Evolutionary conservation across 108 stramenopile species (phyloP).

Genomic region (Skeletonema menzelii): DNA sequence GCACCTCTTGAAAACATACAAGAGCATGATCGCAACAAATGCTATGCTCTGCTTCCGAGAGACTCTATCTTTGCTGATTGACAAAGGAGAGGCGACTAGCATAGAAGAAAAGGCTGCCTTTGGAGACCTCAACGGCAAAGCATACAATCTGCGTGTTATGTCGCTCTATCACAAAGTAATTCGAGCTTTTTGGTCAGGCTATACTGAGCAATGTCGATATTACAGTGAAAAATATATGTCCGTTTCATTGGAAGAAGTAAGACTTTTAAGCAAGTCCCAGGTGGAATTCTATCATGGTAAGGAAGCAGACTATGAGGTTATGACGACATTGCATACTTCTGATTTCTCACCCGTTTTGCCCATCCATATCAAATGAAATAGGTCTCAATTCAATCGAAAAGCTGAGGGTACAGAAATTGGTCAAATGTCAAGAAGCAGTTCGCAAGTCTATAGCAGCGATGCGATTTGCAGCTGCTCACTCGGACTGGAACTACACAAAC

Average conservation of each 20-base stretch:
- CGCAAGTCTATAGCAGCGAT: constrained; percentile 1
- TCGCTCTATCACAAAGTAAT: background rate
- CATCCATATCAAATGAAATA: background rate
- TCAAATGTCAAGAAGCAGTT: background rate
- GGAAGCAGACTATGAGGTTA: background rate
- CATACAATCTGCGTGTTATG: background rate
- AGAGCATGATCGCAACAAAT: background rate
- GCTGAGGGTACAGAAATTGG: background rate
- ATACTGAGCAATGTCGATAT: constrained; percentile 2
- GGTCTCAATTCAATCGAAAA: background rate
- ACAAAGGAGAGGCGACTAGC: background rate
- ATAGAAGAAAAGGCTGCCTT: background rate
- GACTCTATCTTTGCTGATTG: constrained; percentile 22
- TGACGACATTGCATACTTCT: background rate
- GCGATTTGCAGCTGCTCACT: background rate
- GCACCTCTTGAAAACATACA: constrained; percentile 5
- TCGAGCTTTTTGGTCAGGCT: constrained; percentile 17
- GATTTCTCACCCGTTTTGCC: background rate
- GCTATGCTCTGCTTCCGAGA: constrained; percentile 7
- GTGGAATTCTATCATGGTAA: background rate
- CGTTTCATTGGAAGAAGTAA: background rate
- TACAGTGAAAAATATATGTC: constrained; percentile 1
- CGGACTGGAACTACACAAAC: constrained; percentile 21
- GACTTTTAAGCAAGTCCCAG: background rate
- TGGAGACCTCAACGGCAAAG: background rate